Conservation (phyloP, 108 stramenopile genomes). For the Discostella pseudostelligera region DNA sequence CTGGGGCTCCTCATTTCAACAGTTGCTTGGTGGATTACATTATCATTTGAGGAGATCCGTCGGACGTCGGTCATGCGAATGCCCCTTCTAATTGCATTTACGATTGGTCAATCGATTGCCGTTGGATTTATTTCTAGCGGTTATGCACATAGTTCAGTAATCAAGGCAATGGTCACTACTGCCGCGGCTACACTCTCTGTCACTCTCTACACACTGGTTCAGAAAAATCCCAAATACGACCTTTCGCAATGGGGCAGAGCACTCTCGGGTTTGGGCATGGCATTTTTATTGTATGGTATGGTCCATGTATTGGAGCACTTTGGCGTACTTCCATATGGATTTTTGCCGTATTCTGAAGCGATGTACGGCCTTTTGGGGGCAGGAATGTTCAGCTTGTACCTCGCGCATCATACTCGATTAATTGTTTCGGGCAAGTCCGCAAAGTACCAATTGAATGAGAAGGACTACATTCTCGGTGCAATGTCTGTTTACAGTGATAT, state of each 20-base stretch:
- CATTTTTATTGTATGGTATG: constrained; percentile 68
- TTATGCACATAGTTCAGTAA: constrained; percentile 67
- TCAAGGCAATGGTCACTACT: constrained; percentile 70
- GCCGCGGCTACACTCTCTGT: constrained; percentile 67
- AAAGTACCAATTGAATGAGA: constrained; percentile 85
- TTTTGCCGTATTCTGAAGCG: constrained; percentile 76
- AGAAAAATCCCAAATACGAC: constrained; percentile 90
- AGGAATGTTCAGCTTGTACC: constrained; percentile 63
- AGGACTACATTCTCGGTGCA: constrained; percentile 91
- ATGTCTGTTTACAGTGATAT: constrained; percentile 91
- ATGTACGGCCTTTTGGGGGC: constrained; percentile 61
- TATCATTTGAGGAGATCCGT: constrained; percentile 49
- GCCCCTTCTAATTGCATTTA: constrained; percentile 73
- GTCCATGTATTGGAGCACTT: constrained; percentile 67
- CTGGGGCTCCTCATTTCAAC: constrained; percentile 43
- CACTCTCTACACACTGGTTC: constrained; percentile 72
- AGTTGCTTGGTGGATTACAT: constrained; percentile 57
- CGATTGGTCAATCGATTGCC: constrained; percentile 70
- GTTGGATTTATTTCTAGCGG: constrained; percentile 73
- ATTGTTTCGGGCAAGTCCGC: constrained; percentile 82
- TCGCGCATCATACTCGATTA: constrained; percentile 81
- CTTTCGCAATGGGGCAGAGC: constrained; percentile 82
- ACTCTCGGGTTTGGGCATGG: constrained; percentile 60
- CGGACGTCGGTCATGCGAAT: constrained; percentile 69
- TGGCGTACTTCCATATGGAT: constrained; percentile 62